Conservation (phyloP, 129 eudicot species). For the Erigeron canadensis region DNA sequence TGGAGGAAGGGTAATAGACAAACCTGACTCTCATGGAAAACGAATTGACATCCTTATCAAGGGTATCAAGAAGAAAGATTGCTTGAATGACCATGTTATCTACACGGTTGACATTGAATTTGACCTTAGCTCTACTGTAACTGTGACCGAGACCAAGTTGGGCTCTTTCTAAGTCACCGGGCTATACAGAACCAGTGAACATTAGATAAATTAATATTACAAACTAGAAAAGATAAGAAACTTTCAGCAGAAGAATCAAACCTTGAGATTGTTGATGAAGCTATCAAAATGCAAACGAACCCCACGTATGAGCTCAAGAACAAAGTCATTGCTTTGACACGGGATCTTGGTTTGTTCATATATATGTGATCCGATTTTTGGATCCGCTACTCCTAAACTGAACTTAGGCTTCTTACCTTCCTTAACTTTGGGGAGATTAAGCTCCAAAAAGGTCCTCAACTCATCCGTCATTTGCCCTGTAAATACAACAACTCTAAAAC, state of each 20-base stretch:
- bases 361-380: slow-evolving; percentile 82
- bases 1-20: slow-evolving; percentile 11
- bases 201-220: neutral
- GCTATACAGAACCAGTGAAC: slow-evolving; percentile 38
- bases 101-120: slow-evolving; percentile 87
- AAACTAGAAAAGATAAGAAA: neutral
- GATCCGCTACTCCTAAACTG: slow-evolving; percentile 73
- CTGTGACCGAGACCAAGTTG: slow-evolving; percentile 91
- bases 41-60: slow-evolving; percentile 88
- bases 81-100: slow-evolving; percentile 96
- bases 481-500: neutral
- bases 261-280: slow-evolving; percentile 78
- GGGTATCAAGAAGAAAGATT: slow-evolving; percentile 87
- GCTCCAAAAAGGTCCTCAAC: slow-evolving; percentile 77
- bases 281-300: slow-evolving; percentile 71
- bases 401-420: slow-evolving; percentile 79
- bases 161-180: slow-evolving; percentile 90
- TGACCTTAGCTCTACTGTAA: slow-evolving; percentile 92
- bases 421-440: slow-evolving; percentile 66
- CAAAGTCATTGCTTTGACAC: slow-evolving; percentile 86
- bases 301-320: slow-evolving; percentile 89
- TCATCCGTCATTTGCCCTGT: slow-evolving; percentile 90
- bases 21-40: slow-evolving; percentile 98
- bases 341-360: slow-evolving; percentile 74
- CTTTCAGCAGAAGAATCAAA: slow-evolving; percentile 8